Evolutionary conservation across 345 rosid genomes (phyloP).

Genomic region (Citrus cavaleriei): DNA sequence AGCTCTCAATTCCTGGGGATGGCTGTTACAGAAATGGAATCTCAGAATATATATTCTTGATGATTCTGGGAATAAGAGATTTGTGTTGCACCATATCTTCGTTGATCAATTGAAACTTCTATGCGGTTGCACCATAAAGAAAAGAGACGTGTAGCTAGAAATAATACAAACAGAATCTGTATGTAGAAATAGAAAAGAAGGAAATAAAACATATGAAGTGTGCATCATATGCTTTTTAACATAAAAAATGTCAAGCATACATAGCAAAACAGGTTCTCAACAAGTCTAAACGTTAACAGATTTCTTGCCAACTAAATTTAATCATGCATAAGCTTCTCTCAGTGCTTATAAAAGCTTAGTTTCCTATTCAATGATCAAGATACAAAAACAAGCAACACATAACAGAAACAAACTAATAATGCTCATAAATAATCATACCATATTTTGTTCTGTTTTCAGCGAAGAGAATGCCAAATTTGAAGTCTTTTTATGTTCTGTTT

Average conservation of each 20-base stretch:
- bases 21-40: neutral
- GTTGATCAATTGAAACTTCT: neutral
- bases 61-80: neutral
- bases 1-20: neutral
- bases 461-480: constrained; percentile 11
- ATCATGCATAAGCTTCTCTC: no score
- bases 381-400: neutral
- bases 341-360: neutral
- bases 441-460: neutral
- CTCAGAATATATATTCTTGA: neutral
- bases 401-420: neutral
- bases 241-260: no score
- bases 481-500: neutral
- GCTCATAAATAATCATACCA: constrained; percentile 23
- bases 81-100: neutral
- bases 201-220: neutral
- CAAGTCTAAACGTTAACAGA: no score
- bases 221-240: neutral
- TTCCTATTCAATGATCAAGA: neutral
- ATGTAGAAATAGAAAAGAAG: neutral
- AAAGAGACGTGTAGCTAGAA: neutral
- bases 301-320: no score
- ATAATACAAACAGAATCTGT: neutral
- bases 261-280: no score
- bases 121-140: neutral